Evolutionary conservation across 805 yeast genomes (phyloP), one percentile per base, ranked within the genome.

Genomic region (Saccharomyces cerevisiae): DNA sequence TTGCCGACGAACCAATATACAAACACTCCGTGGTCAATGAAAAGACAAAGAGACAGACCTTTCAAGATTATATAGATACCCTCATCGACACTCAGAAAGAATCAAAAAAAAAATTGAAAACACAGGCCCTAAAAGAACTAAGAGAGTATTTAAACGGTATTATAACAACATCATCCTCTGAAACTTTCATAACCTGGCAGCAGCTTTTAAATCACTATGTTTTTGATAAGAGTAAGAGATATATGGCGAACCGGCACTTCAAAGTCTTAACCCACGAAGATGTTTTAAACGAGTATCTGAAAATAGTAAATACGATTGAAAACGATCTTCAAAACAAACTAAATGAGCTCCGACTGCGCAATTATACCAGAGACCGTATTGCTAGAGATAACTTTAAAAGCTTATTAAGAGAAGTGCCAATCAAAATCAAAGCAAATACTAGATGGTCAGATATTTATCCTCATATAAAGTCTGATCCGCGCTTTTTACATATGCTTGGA

Each of bases 1-100:
- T 87, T 4, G 67, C 73, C 4, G 82, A 84, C 54, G 94, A 87
- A 61, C 83, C 89, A 0, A 78, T 85, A 6, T 85, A 81, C 64
- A 77, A 75, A 53, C 83, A 81, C 64, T 74, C 88, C 0, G 75
- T 81, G 21, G 74, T 83, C 9, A 77, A 83, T 24, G 89, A 83
- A 50, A 71, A 71, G 29, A 78, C 84, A 51, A 81, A 85, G 52
- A 74, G 75, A 49, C 74, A 75, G 48, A 75, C 83, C 2, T 87
- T 82, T 63, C 62, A 72, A 32, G 79, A 79, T 24, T 85, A 76
- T 59, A 75, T 80, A 2, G 67, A 64, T 4, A 61, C 64, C 0
- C 65, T 86, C 48, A 70, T 74, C 28, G 17, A 36, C 9, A 11
- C 11, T 2, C 9, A 47, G 21, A 53, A 57, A 11, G 60, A 60